Conservation (phyloP, 2,329 filamentous ascomycete genomes). For the Truncatella angustata region DNA sequence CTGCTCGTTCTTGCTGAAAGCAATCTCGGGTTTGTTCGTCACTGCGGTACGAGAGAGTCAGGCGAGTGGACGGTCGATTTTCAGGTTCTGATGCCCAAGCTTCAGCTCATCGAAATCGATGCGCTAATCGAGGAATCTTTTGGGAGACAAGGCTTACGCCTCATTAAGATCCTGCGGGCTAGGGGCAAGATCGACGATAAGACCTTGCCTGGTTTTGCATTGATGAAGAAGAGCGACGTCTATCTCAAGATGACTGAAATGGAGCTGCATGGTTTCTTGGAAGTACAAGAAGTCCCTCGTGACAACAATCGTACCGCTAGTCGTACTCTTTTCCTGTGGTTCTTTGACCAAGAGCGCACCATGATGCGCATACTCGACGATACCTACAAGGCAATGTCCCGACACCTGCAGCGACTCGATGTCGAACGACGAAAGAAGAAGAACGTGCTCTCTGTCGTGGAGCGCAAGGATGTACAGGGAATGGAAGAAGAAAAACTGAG, state of each 20-base stretch:
- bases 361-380: slow-evolving; percentile 71
- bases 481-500: slow-evolving; percentile 79
- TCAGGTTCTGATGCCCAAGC: slow-evolving; percentile 63
- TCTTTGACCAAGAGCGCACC: slow-evolving; percentile 75
- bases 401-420: slow-evolving; percentile 76
- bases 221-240: slow-evolving; percentile 83
- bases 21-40: slow-evolving; percentile 65
- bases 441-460: slow-evolving; percentile 75
- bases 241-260: slow-evolving; percentile 82
- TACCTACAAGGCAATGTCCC: slow-evolving; percentile 85
- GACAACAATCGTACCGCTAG: slow-evolving; percentile 80
- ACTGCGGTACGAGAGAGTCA: slow-evolving; percentile 60
- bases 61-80: slow-evolving; percentile 86
- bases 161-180: slow-evolving; percentile 81
- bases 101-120: slow-evolving; percentile 79
- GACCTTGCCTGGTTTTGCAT: slow-evolving; percentile 72
- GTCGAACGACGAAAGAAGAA: slow-evolving; percentile 71
- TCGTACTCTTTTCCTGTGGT: slow-evolving; percentile 88
- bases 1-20: slow-evolving; percentile 71
- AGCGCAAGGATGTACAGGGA: slow-evolving; percentile 81
- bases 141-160: slow-evolving; percentile 72
- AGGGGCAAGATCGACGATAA: slow-evolving; percentile 97
- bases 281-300: slow-evolving; percentile 91
- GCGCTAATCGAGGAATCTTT: slow-evolving; percentile 76
- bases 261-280: slow-evolving; percentile 81